These are phyloP conservation scores for Paramecium tetraurelia DNA, from an alignment of 73 alveolate genomes.

Conservation along the genomic window DNA sequence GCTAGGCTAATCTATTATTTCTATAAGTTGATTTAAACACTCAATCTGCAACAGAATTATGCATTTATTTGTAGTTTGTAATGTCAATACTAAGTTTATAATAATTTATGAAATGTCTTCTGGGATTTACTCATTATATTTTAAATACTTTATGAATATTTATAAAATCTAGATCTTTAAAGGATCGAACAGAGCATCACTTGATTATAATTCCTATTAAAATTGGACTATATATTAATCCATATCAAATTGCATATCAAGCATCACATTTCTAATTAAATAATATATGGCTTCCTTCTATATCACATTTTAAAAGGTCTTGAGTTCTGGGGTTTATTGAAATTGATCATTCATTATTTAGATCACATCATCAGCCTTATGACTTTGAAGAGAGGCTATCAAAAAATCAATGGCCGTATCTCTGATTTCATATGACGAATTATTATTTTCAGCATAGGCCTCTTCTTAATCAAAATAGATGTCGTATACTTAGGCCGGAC, in stretches of 20 bases:
- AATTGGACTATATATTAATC: slow-evolving; percentile 9
- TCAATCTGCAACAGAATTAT: neutral
- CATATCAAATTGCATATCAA: slow-evolving; percentile 23
- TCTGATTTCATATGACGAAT: slow-evolving; percentile 7
- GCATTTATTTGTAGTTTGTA: neutral
- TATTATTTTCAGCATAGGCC: slow-evolving; percentile 13
- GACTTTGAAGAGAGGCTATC: neutral
- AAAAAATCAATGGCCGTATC: neutral
- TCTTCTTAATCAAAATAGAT: slow-evolving; percentile 6
- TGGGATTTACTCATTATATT: neutral
- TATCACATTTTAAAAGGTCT: neutral
- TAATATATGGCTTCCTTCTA: slow-evolving; percentile 25
- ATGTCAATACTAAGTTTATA: neutral
- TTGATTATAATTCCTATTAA: neutral
- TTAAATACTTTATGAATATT: neutral
- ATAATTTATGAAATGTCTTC: neutral
- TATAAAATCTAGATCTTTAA: neutral
- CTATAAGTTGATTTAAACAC: neutral
- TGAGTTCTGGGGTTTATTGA: neutral
- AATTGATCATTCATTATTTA: neutral
- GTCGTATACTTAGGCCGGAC: neutral
- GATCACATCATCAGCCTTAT: neutral
- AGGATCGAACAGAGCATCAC: neutral
- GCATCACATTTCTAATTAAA: neutral
- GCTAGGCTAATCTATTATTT: neutral